A percentile compares a stretch with the other conserved stretches of the same genome.
phyloP scores from a whole-genome alignment of 2,329 filamentous ascomycete genomes.

The Sarocladium strictum region DNA sequence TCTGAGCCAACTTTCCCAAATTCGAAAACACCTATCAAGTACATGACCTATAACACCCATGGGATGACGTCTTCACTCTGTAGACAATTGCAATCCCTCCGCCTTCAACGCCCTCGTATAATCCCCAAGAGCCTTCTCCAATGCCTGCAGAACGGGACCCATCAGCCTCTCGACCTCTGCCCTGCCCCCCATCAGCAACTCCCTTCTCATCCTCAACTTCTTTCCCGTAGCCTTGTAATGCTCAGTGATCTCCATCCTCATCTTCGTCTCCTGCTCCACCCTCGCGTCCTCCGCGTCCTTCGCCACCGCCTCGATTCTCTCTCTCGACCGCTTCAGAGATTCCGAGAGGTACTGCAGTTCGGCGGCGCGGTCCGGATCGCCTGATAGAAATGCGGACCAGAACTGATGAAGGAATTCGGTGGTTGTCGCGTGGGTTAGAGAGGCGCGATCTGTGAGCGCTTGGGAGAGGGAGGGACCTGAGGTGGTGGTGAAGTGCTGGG shows the following conservation, averaged over 20 bases:
- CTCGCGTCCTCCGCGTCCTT: constrained; percentile 38
- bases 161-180: constrained; percentile 72
- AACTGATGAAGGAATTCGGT: constrained; percentile 97
- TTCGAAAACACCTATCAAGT: not conserved
- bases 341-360: constrained; percentile 80
- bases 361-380: constrained; percentile 70
- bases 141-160: constrained; percentile 63
- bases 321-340: constrained; percentile 67
- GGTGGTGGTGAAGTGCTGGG: constrained; percentile 48
- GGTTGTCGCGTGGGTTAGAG: constrained; percentile 80
- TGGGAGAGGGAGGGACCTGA: constrained; percentile 42
- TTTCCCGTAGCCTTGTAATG: constrained; percentile 68
- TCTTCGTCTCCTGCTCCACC: constrained; percentile 56
- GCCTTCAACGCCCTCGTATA: constrained; percentile 68
- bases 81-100: constrained; percentile 44
- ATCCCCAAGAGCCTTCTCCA: constrained; percentile 63
- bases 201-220: constrained; percentile 63
- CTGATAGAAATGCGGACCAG: constrained; percentile 87
- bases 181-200: constrained; percentile 66
- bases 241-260: constrained; percentile 65
- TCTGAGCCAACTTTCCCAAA: too few relatives aligned
- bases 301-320: constrained; percentile 18
- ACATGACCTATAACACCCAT: not conserved
- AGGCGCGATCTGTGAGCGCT: constrained; percentile 54
- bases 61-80: too few relatives aligned